Conservation (phyloP, 257 asterid species). For the Solanum neorickii region DNA sequence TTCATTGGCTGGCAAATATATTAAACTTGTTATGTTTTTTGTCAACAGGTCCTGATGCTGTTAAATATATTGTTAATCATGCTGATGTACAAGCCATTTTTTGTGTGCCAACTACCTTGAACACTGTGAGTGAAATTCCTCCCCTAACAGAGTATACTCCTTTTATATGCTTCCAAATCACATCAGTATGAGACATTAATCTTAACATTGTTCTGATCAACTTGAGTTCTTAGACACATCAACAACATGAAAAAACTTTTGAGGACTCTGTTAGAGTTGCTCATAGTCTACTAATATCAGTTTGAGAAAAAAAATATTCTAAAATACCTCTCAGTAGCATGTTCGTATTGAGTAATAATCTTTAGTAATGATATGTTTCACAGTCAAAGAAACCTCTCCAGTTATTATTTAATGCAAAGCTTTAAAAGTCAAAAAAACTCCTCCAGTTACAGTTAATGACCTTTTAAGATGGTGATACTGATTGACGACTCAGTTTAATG, state of each 20-base stretch:
- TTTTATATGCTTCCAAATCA: not conserved
- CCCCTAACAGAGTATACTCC: not conserved
- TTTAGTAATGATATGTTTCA: not conserved
- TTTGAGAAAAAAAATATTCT: not conserved
- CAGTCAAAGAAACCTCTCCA: not conserved
- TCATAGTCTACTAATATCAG: not conserved
- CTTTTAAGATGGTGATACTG: not conserved
- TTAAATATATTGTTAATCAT: constrained; percentile 72
- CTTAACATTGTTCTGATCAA: not conserved
- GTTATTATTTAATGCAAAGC: not conserved
- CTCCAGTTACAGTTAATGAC: not conserved
- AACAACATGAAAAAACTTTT: not conserved
- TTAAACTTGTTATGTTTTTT: constrained; percentile 4
- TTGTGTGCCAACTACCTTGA: constrained; percentile 73
- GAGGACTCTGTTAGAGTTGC: not conserved
- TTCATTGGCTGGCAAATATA: constrained; percentile 8
- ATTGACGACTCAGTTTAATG: not conserved
- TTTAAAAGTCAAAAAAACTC: not conserved
- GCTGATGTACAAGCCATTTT: constrained; percentile 72
- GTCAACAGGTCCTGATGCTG: constrained; percentile 92
- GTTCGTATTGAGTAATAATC: not conserved
- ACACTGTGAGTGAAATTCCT: constrained; percentile 45
- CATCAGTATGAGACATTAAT: not conserved
- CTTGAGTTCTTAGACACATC: not conserved
- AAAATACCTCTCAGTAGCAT: not conserved